Base-by-base conservation (phyloP, 306 rosid genomes). In the Medicago lupulina region DNA sequence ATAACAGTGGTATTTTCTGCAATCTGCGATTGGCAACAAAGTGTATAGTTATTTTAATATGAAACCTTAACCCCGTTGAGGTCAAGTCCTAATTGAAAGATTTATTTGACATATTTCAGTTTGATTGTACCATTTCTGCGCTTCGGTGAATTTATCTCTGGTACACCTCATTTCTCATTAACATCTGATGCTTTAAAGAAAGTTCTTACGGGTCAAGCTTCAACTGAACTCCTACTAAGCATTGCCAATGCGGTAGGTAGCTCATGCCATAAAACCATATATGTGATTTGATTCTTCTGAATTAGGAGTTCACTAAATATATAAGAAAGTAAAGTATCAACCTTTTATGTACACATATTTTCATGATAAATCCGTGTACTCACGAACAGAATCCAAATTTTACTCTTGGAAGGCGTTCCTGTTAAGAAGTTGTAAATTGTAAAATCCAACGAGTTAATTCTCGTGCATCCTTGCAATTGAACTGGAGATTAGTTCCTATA, bases 61-160 rank as follows among this genome's bases (percentile, higher is more conserved):
- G n/a, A n/a, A n/a, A n/a, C n/a, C n/a, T n/a, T n/a, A n/a, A n/a
- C n/a, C n/a, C n/a, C n/a, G n/a, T n/a, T 4, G 11, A 14, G 67
- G 31, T 61, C 8, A 61, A 31, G 67, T 31, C 67, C 67, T 28
- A 28, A 61, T 31, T 61, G 67, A 61, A 57, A 61, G 11, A 12
- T 65, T 39, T 46, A 36, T 64, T 80, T 66, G 70, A 15, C 62
- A 1, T 21, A 79, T 83, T 75, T 82, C 85, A 95, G 99, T 80
- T 72, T 95, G 78, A 76, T 95, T 72, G 87, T 95, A 68, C 97
- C 99, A 18, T 95, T 90, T 87, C 78, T 95, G 84, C 97, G 97
- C 79, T 76, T 95, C 16, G 99, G 99, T 74, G 97, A 95, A 90
- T 34, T 80, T 57, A 67, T 92, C 81, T 23, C 88, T 7, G 97